Evolutionary conservation across 2,329 filamentous ascomycete genomes (phyloP).

Genomic region (Nannizzia gypsea): DNA sequence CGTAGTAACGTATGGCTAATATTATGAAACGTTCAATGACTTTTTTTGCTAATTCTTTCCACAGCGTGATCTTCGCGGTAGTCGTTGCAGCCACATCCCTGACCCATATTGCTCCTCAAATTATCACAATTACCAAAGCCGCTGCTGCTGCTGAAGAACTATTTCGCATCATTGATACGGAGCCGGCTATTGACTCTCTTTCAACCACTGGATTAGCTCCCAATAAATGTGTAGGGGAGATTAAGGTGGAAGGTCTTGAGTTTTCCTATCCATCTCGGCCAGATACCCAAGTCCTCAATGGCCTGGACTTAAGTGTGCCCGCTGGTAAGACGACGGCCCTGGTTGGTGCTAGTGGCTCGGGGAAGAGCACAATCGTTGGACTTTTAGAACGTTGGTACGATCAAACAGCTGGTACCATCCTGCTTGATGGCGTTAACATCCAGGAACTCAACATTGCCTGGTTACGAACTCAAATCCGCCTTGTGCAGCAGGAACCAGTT

Average conservation of each 20-base stretch:
- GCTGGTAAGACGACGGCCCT: constrained; percentile 75
- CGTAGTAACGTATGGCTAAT: background rate
- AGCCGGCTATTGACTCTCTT: constrained; percentile 61
- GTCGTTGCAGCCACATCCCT: background rate
- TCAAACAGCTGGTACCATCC: constrained; percentile 60
- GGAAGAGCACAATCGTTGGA: constrained; percentile 35
- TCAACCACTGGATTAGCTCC: constrained; percentile 53
- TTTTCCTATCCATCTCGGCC: constrained; percentile 38
- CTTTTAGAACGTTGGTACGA: constrained; percentile 53
- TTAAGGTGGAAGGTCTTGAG: constrained; percentile 58
- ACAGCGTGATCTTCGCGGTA: background rate
- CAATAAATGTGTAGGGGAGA: constrained; percentile 53
- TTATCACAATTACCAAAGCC: constrained; percentile 30
- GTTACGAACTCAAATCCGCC: constrained; percentile 64
- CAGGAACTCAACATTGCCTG: constrained; percentile 64
- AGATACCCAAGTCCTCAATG: constrained; percentile 21
- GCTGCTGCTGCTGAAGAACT: constrained; percentile 69
- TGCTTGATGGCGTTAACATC: constrained; percentile 66
- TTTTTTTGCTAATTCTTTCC: constrained; percentile 18
- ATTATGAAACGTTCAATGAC: background rate
- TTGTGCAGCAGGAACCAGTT: constrained; percentile 78
- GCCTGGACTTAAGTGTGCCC: constrained; percentile 51
- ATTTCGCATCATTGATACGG: constrained; percentile 69
- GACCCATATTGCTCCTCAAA: background rate
- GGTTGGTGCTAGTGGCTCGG: constrained; percentile 45